These are phyloP conservation scores for Apiotrichum mycotoxinovorans DNA, from an alignment of 1,284 basidiomycete genomes.

Conservation along the genomic window DNA sequence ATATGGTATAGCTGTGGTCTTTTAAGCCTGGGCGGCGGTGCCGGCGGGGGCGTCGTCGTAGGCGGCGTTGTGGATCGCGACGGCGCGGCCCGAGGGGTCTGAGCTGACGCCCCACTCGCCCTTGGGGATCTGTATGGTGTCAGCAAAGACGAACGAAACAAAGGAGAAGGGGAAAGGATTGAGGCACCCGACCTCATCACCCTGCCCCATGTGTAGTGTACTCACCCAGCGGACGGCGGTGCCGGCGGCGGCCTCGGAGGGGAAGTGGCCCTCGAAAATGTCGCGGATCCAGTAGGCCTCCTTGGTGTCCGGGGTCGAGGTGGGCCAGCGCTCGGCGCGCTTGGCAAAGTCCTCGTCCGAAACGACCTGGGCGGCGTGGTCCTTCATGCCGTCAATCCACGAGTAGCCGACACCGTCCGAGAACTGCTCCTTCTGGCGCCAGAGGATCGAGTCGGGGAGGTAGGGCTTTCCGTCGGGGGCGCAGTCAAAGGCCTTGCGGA, in stretches of 20 bases:
- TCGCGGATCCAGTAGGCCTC: slow-evolving; percentile 96
- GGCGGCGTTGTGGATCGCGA: slow-evolving; percentile 92
- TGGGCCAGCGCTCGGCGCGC: slow-evolving; percentile 70
- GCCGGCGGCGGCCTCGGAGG: slow-evolving; percentile 74
- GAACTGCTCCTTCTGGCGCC: slow-evolving; percentile 99
- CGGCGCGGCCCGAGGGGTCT: slow-evolving; percentile 92
- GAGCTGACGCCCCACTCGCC: slow-evolving; percentile 94
- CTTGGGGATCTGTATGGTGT: slow-evolving; percentile 68
- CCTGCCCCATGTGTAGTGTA: too few relatives aligned
- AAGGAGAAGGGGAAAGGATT: slow-evolving; percentile 6
- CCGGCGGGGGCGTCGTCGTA: slow-evolving; percentile 53
- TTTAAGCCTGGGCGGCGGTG: not conserved
- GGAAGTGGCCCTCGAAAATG: slow-evolving; percentile 86
- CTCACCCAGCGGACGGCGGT: slow-evolving; percentile 76
- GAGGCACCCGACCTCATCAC: slow-evolving; percentile 28
- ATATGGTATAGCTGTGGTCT: not conserved
- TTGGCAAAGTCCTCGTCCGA: slow-evolving; percentile 79
- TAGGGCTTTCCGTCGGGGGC: slow-evolving; percentile 80
- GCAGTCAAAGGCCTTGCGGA: slow-evolving; percentile 95
- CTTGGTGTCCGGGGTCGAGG: slow-evolving; percentile 89
- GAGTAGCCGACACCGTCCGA: slow-evolving; percentile 99
- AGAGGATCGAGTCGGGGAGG: slow-evolving; percentile 89
- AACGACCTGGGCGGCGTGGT: slow-evolving; percentile 69
- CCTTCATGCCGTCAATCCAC: slow-evolving; percentile 99
- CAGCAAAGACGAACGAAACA: not conserved